Base-by-base conservation (phyloP, 2,329 filamentous ascomycete species). In the Fusarium temperatum region DNA sequence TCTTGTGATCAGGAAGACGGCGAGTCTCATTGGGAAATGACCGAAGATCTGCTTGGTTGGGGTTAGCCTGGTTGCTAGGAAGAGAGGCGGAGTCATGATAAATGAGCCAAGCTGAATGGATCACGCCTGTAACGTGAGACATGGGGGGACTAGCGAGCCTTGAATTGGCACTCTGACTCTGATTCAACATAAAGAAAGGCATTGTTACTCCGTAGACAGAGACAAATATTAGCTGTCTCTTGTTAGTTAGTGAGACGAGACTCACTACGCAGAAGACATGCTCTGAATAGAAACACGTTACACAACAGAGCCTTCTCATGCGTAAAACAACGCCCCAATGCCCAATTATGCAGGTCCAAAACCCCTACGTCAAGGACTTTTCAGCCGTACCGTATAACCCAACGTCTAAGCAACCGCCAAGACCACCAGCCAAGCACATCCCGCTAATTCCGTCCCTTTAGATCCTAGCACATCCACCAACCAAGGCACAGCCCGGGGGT, bases 381-480 rank as follows among this genome's bases (percentile, higher is more conserved):
- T 70, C 66, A 70, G 67, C 67, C 47, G 67, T 70, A 70, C 67
- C 53, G 56, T 63, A 63, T 70, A 22, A 35, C 32, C 44, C 66
- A 68, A 39, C 47, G 39, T 47, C 28, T 47, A 36, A 42, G 42
- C 30, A 65, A 48, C 51, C 24, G 45, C 59, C 51, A 57, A 56
- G 60, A 47, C 63, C 63, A 53, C 18, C 50, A 65, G 53, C 45
- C 41, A 48, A 47, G 36, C 41, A 36, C 39, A 38, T 65, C 66
- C 66, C 47, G 51, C 58, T 66, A 42, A 53, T 44, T 57, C 39
- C 42, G 54, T 60, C 35, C 35, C 35, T 58, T 38, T 38, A 48
- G 42, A 63, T 60, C 61, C 48, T 56, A 32, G 48, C 36, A 47
- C 61, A 41, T 55, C 51, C 36, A n/a, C 53, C 60, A 41, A 60